Evolutionary conservation across 129 eudicot species (phyloP), one percentile per base, ranked within the genome.

Genomic region (Ambrosia trifida): DNA sequence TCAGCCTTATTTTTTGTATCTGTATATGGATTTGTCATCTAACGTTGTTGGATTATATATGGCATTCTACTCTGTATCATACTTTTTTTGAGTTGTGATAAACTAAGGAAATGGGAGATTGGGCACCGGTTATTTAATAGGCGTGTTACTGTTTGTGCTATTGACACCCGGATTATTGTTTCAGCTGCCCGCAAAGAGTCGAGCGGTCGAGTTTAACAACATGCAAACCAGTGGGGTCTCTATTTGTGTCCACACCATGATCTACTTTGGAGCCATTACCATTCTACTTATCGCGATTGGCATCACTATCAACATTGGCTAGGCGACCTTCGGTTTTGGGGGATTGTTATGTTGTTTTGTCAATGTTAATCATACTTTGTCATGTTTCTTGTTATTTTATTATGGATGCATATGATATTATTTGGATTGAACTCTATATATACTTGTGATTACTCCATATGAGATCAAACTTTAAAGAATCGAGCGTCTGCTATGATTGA

Each of bases 151-250:
- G 44, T 84, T 83, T 16, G 82, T 84, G 54, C 7, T 84, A 4
- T 20, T 84, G 51, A 63, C 83, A 0, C 89, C 89, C 1, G 89
- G 85, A 10, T 77, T 84, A 7, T 52, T 84, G 28, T 81, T 84
- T 51, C 89, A 84, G 67, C 73, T 84, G 14, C 89, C 89, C 0
- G 83, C 81, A 1, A 68, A 64, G 66, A 47, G 50, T n/a, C 72
- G 80, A 65, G 83, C 56, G 5, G 66, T 84, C 13, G 88, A 84
- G 78, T 80, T 84, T 63, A 44, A 28, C 71, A 84, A 77, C 70
- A 73, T 84, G 81, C 85, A 70, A 64, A 84, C 85, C 0, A 84
- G 89, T 19, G 89, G 85, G 30, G 72, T 80, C 46, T 81, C 85
- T 28, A 77, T 84, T 4, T 58, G 75, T 2, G 81, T 84, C 2